A percentile compares a stretch with the other conserved stretches of the same genome.
These are phyloP conservation scores for Vanderwaltozyma tropicalis DNA, from an alignment of 805 yeast genomes.

Conservation along the genomic window DNA sequence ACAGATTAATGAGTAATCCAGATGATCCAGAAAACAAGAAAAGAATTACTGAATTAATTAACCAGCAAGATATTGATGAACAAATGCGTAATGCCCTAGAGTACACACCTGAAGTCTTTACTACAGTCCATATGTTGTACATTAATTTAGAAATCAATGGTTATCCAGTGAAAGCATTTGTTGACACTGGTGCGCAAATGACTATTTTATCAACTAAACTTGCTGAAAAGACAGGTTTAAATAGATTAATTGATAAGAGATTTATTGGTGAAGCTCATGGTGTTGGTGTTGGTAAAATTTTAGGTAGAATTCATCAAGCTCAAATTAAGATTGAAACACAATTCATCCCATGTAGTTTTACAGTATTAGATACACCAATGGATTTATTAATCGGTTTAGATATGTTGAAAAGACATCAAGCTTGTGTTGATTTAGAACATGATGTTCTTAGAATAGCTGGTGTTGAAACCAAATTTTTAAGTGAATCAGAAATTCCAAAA, in stretches of 20 bases:
- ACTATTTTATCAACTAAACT: constrained; percentile 73
- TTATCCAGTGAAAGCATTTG: constrained; percentile 76
- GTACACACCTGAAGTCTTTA: constrained; percentile 82
- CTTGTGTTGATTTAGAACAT: constrained; percentile 59
- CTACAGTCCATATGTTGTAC: constrained; percentile 73
- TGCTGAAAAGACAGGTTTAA: constrained; percentile 62
- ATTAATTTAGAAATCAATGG: constrained; percentile 73
- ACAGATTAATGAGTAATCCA: constrained; percentile 49
- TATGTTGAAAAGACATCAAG: constrained; percentile 82
- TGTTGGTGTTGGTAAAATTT: constrained; percentile 70
- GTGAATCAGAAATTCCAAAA: constrained; percentile 59
- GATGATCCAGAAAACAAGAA: constrained; percentile 61
- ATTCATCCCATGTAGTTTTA: constrained; percentile 56
- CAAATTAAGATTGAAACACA: constrained; percentile 67
- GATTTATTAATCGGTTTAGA: constrained; percentile 84
- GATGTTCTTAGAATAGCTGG: constrained; percentile 64
- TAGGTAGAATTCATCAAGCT: constrained; percentile 82
- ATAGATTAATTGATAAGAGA: constrained; percentile 66
- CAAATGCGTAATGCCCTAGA: constrained; percentile 74
- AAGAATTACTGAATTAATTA: constrained; percentile 54
- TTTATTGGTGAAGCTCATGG: constrained; percentile 81
- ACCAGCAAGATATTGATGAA: constrained; percentile 67
- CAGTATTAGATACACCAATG: constrained; percentile 50
- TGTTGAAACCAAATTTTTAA: constrained; percentile 58
- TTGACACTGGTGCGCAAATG: constrained; percentile 91